These are phyloP conservation scores for Podospora pseudocomata DNA, from an alignment of 495 filamentous ascomycete genomes.

Conservation along the genomic window DNA sequence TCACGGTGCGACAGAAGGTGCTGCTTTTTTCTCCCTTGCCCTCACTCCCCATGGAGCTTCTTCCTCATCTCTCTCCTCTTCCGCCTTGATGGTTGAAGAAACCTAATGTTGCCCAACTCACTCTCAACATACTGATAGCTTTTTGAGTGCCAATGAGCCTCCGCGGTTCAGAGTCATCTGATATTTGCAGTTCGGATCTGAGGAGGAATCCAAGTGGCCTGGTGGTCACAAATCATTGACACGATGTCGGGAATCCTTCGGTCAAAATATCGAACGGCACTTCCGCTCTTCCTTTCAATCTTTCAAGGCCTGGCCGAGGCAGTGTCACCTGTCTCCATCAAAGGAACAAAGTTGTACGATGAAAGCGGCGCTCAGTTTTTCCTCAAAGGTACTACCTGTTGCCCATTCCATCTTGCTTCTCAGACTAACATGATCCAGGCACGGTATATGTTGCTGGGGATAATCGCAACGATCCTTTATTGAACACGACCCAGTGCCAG, in stretches of 20 bases:
- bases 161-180: neutral
- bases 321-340: conserved; percentile 16
- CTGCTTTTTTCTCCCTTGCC: neutral
- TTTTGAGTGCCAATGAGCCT: neutral
- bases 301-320: neutral
- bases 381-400: conserved; percentile 49
- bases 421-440: conserved; percentile 26
- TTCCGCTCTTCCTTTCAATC: neutral
- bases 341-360: conserved; percentile 76
- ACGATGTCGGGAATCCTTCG: neutral
- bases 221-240: neutral
- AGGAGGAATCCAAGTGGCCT: neutral
- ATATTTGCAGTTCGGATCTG: neutral
- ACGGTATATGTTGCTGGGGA: conserved; percentile 9
- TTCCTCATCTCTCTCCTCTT: neutral
- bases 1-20: neutral
- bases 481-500: conserved; percentile 66
- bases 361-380: conserved; percentile 72
- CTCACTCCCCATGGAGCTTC: neutral
- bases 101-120: neutral
- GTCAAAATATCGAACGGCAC: neutral
- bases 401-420: neutral
- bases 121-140: neutral
- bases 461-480: conserved; percentile 55
- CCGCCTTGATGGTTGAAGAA: neutral